Conservation (phyloP, 306 rosid species). For the Prunus persica region Prunus_persica_NCBIv2 NC_034009.1:28388501-28389000, state of each 20-base stretch:
- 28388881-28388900: neutral
- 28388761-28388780: conserved; percentile 3
- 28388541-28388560: no score
- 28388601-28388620: neutral
- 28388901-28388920: neutral
- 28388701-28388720: neutral
- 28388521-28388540: no score
- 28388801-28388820: conserved; percentile 10
- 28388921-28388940: neutral
- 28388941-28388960: neutral
- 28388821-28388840: conserved; percentile 43
- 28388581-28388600: no score
- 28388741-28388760: conserved; percentile 11
- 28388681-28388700: neutral
- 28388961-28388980: neutral
- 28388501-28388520: no score
- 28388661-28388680: neutral
- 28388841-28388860: neutral
- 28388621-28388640: neutral
- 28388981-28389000: conserved; percentile 21
- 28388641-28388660: neutral
- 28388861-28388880: neutral
- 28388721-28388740: conserved; percentile 12
- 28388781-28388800: conserved; percentile 19
- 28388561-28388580: no score